Percentiles rank a stretch among this genome's conserved stretches.
Evolutionary conservation across 345 rosid genomes (phyloP).

Genomic region (Aurinia saxatilis): DNA sequence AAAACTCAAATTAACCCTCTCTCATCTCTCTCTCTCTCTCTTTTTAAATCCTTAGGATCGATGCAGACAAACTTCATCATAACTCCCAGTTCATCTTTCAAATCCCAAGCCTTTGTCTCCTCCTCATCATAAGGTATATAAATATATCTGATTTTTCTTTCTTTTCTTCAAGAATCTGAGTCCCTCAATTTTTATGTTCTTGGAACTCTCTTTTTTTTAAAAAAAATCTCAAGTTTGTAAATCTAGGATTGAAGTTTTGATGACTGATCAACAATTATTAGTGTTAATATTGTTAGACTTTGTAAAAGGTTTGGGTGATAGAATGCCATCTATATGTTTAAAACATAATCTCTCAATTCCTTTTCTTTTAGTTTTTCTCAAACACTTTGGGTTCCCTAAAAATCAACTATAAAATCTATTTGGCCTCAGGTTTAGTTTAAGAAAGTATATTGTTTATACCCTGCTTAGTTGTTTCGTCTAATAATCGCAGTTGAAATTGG

Average conservation of each 20-base stretch:
- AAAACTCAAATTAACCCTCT: not conserved
- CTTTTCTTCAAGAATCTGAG: not conserved
- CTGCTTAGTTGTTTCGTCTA: not conserved
- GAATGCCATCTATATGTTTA: not conserved
- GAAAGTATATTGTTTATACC: no score
- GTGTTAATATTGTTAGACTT: not conserved
- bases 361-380: not conserved
- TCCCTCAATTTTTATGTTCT: slow-evolving; percentile 11
- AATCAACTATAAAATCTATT: no score
- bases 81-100: slow-evolving; percentile 13
- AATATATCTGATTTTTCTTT: not conserved
- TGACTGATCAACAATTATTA: slow-evolving; percentile 11
- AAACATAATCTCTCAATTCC: no score
- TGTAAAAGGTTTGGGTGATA: not conserved
- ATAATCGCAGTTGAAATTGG: not conserved
- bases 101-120: slow-evolving; percentile 7
- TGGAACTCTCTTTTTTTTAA: not conserved
- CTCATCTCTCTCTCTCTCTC: slow-evolving; percentile 1
- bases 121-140: slow-evolving; percentile 6
- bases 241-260: not conserved
- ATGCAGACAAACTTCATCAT: slow-evolving; percentile 8
- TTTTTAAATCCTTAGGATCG: not conserved
- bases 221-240: not conserved
- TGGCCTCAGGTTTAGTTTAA: no score
- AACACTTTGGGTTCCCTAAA: slow-evolving; percentile 18